These are phyloP conservation scores for Aspergillus incahuasiensis DNA, from an alignment of 495 filamentous ascomycete genomes.

Conservation along the genomic window DNA sequence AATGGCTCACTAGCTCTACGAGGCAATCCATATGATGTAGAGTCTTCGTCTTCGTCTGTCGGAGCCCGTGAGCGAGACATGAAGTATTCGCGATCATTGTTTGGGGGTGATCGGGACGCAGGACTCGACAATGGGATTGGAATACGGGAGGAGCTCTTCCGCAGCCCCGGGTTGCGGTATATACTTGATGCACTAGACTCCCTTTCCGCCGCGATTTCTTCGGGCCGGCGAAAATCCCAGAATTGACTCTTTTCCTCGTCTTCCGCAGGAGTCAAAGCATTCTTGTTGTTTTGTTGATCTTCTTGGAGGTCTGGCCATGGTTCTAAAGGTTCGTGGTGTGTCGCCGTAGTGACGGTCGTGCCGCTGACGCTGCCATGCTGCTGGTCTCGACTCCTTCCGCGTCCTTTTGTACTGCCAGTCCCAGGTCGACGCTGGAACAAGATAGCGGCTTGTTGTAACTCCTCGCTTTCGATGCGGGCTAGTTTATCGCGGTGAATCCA, in stretches of 20 bases:
- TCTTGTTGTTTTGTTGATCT: conserved; percentile 40
- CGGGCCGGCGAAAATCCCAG: conserved; percentile 74
- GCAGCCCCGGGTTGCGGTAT: conserved; percentile 39
- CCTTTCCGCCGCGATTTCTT: conserved; percentile 73
- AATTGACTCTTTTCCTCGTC: conserved; percentile 35
- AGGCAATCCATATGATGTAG: conserved; percentile 51
- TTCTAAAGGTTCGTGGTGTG: conserved; percentile 28
- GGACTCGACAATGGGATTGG: conserved; percentile 76
- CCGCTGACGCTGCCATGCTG: conserved; percentile 30
- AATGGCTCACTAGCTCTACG: conserved; percentile 71
- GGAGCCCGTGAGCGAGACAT: conserved; percentile 56
- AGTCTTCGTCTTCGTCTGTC: conserved; percentile 57
- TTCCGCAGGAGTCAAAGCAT: conserved; percentile 42
- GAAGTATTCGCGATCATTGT: conserved; percentile 65
- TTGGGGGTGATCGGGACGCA: conserved; percentile 58
- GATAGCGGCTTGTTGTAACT: conserved; percentile 83
- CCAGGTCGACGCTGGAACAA: conserved; percentile 54
- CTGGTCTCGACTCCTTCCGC: conserved; percentile 50
- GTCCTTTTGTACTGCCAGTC: conserved; percentile 54
- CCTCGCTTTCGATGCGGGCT: conserved; percentile 86
- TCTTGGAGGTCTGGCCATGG: conserved; percentile 37
- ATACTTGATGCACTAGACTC: conserved; percentile 43
- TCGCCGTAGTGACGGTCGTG: conserved; percentile 25
- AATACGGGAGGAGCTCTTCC: conserved; percentile 67
- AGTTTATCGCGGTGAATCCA: conserved; percentile 98